These are phyloP conservation scores for Ambrosiella beaveri DNA, from an alignment of 2,329 filamentous ascomycete species.

Conservation along the genomic window DNA sequence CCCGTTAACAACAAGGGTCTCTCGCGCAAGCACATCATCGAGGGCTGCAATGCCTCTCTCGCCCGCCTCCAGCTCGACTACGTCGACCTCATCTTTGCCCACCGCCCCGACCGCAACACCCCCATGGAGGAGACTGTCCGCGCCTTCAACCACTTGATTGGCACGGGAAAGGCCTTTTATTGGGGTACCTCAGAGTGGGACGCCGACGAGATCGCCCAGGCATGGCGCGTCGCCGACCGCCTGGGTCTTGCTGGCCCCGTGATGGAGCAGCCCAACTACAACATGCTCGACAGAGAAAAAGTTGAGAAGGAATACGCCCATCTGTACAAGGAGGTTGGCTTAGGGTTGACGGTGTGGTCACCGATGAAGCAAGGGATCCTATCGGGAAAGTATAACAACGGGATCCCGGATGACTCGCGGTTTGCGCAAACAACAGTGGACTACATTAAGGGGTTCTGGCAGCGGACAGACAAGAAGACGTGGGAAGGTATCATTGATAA, in stretches of 20 bases:
- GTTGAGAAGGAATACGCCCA: slow-evolving; percentile 47
- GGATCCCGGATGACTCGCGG: slow-evolving; percentile 41
- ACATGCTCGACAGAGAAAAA: slow-evolving; percentile 41
- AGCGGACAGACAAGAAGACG: slow-evolving; percentile 31
- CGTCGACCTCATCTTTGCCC: slow-evolving; percentile 53
- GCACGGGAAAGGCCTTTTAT: slow-evolving; percentile 50
- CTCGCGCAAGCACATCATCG: slow-evolving; percentile 51
- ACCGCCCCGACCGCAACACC: slow-evolving; percentile 48
- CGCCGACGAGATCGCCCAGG: slow-evolving; percentile 46
- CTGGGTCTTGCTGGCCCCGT: slow-evolving; percentile 44
- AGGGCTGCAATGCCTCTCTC: slow-evolving; percentile 44
- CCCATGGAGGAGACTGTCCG: slow-evolving; percentile 56
- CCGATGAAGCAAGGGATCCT: slow-evolving; percentile 41
- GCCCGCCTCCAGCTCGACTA: slow-evolving; percentile 41
- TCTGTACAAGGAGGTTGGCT: slow-evolving; percentile 40
- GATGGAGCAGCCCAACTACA: slow-evolving; percentile 52
- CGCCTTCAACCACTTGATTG: slow-evolving; percentile 53
- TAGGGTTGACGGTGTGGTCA: slow-evolving; percentile 46
- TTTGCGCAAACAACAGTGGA: slow-evolving; percentile 37
- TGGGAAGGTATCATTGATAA: slow-evolving; percentile 41
- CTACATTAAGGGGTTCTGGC: slow-evolving; percentile 36
- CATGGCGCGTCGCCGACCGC: slow-evolving; percentile 42
- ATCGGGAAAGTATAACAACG: slow-evolving; percentile 50
- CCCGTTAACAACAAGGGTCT: slow-evolving; percentile 50
- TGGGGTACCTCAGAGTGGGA: slow-evolving; percentile 56